phyloP scores from a whole-genome alignment of 2,329 filamentous ascomycete species.

The Fusarium odoratissimum region DNA sequence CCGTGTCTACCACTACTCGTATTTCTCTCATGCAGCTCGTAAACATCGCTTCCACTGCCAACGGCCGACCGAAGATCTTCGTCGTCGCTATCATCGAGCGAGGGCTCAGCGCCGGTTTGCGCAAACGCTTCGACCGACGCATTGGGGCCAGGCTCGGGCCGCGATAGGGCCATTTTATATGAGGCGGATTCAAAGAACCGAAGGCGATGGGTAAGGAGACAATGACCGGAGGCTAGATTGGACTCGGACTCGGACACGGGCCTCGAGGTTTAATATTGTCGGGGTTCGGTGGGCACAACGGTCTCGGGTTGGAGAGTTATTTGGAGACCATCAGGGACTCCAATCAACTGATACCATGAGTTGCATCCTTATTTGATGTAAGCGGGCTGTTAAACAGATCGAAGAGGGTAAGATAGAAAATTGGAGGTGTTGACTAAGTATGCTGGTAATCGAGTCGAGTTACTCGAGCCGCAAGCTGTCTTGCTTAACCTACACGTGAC shows the following conservation, averaged over 20 bases:
- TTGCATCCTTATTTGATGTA: conserved; percentile 26
- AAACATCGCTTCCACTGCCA: conserved; percentile 47
- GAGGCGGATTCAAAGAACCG: neutral
- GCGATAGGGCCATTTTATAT: conserved; percentile 40
- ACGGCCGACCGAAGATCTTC: conserved; percentile 50
- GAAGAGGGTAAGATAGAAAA: neutral
- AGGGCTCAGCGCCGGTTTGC: conserved; percentile 53
- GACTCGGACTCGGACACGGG: neutral
- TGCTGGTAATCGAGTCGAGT: neutral
- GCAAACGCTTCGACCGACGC: conserved; percentile 51
- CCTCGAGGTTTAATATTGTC: neutral
- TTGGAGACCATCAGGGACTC: conserved; percentile 17
- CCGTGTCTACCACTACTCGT: conserved; percentile 16
- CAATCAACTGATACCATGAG: conserved; percentile 14
- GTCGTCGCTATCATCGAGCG: conserved; percentile 51
- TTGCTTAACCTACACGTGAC: conserved; percentile 37
- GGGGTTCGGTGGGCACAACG: neutral
- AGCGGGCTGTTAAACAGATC: neutral
- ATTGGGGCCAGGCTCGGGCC: conserved; percentile 33
- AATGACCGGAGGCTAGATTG: neutral
- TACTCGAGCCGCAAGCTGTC: conserved; percentile 14
- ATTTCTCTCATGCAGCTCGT: conserved; percentile 47
- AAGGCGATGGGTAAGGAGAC: neutral
- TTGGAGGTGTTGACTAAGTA: neutral
- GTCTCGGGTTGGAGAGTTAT: conserved; percentile 3